Conservation (phyloP, 1,284 basidiomycete genomes). For the Omphalotus olearius region DNA sequence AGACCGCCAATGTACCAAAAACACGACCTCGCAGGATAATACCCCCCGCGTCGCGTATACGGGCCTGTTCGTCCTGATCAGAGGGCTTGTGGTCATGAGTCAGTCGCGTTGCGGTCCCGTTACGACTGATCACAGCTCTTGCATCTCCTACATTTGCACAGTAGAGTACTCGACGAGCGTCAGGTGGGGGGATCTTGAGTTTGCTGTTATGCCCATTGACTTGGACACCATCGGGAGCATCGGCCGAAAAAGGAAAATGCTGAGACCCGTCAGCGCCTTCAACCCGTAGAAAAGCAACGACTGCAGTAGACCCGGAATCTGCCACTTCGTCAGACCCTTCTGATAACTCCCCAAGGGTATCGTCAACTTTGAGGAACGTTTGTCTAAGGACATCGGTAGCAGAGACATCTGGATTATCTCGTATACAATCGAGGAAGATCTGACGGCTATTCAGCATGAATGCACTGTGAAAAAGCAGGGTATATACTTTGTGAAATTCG, state of each 20-base stretch:
- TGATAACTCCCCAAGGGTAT: conserved; percentile 60
- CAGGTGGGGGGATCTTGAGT: conserved; percentile 27
- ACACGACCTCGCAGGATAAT: conserved; percentile 89
- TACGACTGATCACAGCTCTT: conserved; percentile 69
- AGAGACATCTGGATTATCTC: conserved; percentile 33
- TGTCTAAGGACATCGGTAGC: conserved; percentile 77
- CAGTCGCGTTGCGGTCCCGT: conserved; percentile 73
- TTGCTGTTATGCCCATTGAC: conserved; percentile 9
- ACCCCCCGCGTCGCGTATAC: conserved; percentile 83
- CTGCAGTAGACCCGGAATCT: conserved; percentile 83
- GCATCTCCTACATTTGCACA: conserved; percentile 87
- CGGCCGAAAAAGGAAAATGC: conserved; percentile 8
- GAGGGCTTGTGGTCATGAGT: conserved; percentile 90
- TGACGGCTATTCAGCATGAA: conserved; percentile 15
- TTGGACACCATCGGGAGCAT: not conserved
- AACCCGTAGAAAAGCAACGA: conserved; percentile 76
- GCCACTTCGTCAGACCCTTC: conserved; percentile 63
- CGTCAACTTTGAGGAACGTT: conserved; percentile 78
- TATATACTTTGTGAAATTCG: conserved; percentile 71
- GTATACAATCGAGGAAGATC: conserved; percentile 40
- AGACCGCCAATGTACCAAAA: conserved; percentile 82
- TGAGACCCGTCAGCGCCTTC: conserved; percentile 53
- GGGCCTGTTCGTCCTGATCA: conserved; percentile 80
- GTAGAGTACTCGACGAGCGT: conserved; percentile 64
- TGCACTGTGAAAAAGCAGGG: not conserved